Base-by-base conservation (phyloP, 108 stramenopile species). In the Aurantiochytrium sp. region DNA sequence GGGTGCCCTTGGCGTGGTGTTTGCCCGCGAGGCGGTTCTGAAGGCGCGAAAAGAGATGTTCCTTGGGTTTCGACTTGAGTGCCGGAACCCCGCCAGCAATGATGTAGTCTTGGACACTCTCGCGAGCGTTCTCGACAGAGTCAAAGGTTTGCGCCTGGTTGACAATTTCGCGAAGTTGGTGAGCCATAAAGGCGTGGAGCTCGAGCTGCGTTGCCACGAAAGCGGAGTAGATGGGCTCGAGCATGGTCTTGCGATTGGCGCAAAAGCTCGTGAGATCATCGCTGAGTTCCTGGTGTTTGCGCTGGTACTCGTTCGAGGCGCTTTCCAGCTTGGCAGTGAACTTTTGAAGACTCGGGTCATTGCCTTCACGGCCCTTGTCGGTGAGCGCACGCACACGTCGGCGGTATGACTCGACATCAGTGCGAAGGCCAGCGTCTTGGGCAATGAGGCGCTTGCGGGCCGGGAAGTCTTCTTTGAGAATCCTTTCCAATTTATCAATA, bases 141-240 rank as follows among this genome's bases (percentile, higher is more conserved):
- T 42, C 64, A 28, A 69, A 42, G 25, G 64, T 69, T 28, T 28
- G 25, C 42, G 64, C 64, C 64, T 69, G 25, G 25, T 69, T 42
- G 25, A 69, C 64, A 18, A 69, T 69, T 10, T 69, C 64, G 42
- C 25, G 35, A 23, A 69, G 64, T 23, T 69, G 64, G 64, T 69
- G 64, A 8, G 64, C 28, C 45, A 83, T 83, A 4, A 53, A 83
- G n/a, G 49, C 45, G 76, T 83, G 76, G 16, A 83, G n/a, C 23
- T 83, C 76, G 12, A 83, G 45, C 76, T 83, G 76, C 49, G 49
- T 83, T 14, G 76, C 76, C n/a, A 83, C 76, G 23, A 83, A 83
- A 23, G 76, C 23, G 8, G 76, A 21, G 23, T 53, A 53, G 51
- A 83, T 83, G 10, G 76, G 76, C 51, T 83, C 76, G 19, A 83